phyloP scores from a whole-genome alignment of 257 asterid species.

The Phtheirospermum japonicum region DNA sequence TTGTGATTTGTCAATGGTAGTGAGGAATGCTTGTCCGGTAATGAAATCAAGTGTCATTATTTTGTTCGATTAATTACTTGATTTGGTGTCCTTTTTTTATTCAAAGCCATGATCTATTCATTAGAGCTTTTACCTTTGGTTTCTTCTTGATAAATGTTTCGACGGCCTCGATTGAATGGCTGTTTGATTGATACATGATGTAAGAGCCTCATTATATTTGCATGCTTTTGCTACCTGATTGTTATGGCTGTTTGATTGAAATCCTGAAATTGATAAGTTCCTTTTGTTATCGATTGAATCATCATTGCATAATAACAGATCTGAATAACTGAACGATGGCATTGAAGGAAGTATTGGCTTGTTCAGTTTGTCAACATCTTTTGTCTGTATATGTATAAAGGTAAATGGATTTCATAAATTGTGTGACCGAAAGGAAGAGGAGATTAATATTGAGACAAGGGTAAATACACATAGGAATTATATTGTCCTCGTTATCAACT shows the following conservation, averaged over 20 bases:
- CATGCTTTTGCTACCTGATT: background rate
- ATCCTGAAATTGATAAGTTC: background rate
- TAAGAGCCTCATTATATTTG: background rate
- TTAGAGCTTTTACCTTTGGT: background rate
- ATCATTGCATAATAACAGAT: too few species aligned
- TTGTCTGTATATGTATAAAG: too few species aligned
- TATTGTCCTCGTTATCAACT: too few species aligned
- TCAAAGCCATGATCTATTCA: background rate
- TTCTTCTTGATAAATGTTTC: background rate
- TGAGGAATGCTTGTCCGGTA: background rate
- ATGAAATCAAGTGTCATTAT: constrained; percentile 12
- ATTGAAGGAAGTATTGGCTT: too few species aligned
- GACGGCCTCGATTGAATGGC: background rate
- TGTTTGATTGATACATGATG: background rate
- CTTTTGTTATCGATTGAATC: background rate
- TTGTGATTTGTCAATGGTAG: constrained; percentile 9
- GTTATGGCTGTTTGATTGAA: background rate
- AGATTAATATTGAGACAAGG: too few species aligned
- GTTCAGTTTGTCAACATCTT: too few species aligned
- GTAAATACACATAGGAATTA: too few species aligned
- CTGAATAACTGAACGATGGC: too few species aligned
- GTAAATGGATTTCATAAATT: background rate
- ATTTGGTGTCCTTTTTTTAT: background rate
- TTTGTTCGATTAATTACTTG: constrained; percentile 9
- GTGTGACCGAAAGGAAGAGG: too few species aligned